Evolutionary conservation across 345 rosid genomes (phyloP).

Genomic region (Turritis glabra): DNA sequence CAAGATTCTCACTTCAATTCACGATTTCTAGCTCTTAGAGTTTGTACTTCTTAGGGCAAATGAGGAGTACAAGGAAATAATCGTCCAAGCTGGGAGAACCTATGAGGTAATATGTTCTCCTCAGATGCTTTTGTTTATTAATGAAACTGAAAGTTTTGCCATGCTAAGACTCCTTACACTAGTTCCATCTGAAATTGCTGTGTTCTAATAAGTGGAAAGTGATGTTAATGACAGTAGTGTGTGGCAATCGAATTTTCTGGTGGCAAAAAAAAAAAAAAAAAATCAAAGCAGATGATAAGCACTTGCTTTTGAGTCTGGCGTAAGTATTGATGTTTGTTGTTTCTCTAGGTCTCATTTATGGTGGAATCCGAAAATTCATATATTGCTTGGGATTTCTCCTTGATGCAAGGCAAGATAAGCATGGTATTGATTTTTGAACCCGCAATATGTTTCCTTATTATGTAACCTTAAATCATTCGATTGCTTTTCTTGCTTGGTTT

Average conservation of each 20-base stretch:
- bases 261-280: background rate
- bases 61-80: constrained; percentile 89
- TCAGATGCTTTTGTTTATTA: constrained; percentile 14
- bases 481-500: constrained; percentile 5
- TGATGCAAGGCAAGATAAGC: constrained; percentile 81
- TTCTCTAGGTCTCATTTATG: constrained; percentile 62
- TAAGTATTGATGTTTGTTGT: constrained; percentile 15
- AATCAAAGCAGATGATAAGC: background rate
- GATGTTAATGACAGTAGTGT: constrained; percentile 13
- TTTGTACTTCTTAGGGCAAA: constrained; percentile 53
- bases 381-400: constrained; percentile 94
- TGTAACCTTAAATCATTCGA: background rate
- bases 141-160: background rate
- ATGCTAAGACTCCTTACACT: background rate
- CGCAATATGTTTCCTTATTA: constrained; percentile 13
- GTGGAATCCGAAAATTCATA: constrained; percentile 93
- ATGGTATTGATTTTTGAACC: constrained; percentile 53
- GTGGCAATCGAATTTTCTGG: constrained; percentile 13
- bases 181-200: background rate
- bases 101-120: constrained; percentile 59
- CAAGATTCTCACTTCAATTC: constrained; percentile 20
- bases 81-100: constrained; percentile 71
- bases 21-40: constrained; percentile 16
- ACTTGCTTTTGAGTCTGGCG: constrained; percentile 3
- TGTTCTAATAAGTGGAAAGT: background rate